A percentile compares a stretch with the other conserved stretches of the same genome.
These are phyloP conservation scores for Ulmus americana DNA, from an alignment of 331 rosid genomes.

Conservation along the genomic window DNA sequence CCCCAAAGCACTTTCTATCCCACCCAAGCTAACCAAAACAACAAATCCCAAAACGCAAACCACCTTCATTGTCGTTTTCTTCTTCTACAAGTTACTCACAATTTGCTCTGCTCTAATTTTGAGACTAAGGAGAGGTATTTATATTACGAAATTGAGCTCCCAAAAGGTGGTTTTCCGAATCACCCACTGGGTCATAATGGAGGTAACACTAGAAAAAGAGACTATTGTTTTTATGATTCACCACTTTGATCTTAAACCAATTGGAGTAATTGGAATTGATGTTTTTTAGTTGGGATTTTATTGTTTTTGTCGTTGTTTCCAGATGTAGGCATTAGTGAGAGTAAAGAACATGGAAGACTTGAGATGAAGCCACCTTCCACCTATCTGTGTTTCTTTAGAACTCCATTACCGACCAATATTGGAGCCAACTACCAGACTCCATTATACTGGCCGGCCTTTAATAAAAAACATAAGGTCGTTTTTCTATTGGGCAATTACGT, in stretches of 20 bases:
- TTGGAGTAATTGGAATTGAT: constrained; percentile 24
- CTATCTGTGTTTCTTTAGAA: not conserved
- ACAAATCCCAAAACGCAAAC: constrained; percentile 35
- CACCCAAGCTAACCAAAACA: constrained; percentile 19
- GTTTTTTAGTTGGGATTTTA: not conserved
- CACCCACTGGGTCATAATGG: constrained; percentile 43
- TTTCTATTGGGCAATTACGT: too few species aligned
- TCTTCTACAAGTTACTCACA: not conserved
- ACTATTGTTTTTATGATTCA: constrained; percentile 16
- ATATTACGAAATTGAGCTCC: constrained; percentile 19
- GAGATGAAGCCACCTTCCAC: constrained; percentile 30
- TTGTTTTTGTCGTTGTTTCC: constrained; percentile 15
- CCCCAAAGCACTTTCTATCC: constrained; percentile 28
- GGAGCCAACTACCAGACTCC: not conserved
- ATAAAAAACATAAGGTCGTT: too few species aligned
- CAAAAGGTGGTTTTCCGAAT: constrained; percentile 31
- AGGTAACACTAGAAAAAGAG: constrained; percentile 39
- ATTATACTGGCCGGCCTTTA: not conserved
- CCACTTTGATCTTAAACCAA: constrained; percentile 27
- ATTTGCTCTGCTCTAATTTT: constrained; percentile 2
- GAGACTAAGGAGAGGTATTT: constrained; percentile 21
- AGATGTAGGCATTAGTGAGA: constrained; percentile 23
- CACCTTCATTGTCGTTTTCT: constrained; percentile 28
- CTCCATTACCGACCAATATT: constrained; percentile 9
- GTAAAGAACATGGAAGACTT: constrained; percentile 12